These are phyloP conservation scores for Prunus kanzakura DNA, from an alignment of 306 rosid species.

Conservation along the genomic window DNA sequence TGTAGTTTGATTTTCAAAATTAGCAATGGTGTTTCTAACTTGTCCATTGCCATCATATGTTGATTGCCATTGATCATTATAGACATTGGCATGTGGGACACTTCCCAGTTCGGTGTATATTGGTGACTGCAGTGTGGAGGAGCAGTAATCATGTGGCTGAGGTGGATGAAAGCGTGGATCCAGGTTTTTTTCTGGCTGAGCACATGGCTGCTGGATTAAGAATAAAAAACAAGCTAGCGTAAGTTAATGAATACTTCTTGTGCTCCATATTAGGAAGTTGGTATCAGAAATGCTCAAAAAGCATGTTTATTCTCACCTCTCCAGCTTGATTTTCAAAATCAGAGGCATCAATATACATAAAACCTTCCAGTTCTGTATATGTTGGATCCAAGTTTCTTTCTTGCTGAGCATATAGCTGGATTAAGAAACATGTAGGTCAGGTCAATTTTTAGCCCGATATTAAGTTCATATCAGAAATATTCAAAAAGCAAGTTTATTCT, in stretches of 20 bases:
- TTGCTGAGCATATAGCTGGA: background rate
- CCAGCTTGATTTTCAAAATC: background rate
- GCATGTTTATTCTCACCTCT: background rate
- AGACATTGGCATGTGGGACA: background rate
- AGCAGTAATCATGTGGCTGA: background rate
- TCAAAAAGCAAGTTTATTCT: background rate
- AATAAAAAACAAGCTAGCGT: background rate
- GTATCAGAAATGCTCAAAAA: background rate
- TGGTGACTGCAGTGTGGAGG: background rate
- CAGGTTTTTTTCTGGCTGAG: background rate
- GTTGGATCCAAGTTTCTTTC: background rate
- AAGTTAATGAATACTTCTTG: constrained; percentile 8
- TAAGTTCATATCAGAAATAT: background rate
- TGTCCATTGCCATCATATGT: background rate
- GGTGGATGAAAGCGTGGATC: background rate
- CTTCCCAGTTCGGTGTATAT: background rate
- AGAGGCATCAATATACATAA: background rate
- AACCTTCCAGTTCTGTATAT: background rate
- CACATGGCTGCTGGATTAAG: constrained; percentile 24
- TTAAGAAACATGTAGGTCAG: constrained; percentile 3
- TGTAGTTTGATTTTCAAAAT: background rate
- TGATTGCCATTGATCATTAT: background rate
- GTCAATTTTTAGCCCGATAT: background rate
- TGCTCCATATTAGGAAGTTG: background rate
- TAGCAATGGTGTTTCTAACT: background rate